Percentiles rank a stretch among this genome's conserved stretches.
Conservation (phyloP, 306 rosid genomes). For the Pterocarpus macrocarpus region DNA sequence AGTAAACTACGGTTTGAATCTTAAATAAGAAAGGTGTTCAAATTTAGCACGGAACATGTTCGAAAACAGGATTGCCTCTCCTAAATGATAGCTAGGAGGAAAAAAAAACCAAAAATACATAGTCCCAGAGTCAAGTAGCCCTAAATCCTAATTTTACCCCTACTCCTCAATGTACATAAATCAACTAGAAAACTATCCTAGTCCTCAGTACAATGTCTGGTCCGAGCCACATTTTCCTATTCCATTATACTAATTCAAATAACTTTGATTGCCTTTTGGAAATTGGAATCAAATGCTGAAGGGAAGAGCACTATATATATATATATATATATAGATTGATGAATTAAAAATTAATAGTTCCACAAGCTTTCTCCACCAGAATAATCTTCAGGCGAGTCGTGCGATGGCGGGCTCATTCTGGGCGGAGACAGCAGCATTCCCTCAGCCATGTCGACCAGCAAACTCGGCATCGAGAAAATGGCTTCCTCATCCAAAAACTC, state of each 20-base stretch:
- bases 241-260: background rate
- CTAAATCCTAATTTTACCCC: background rate
- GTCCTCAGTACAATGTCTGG: background rate
- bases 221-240: background rate
- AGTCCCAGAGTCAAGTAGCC: background rate
- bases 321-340: background rate
- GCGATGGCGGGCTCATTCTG: conserved; percentile 62
- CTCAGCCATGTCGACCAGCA: conserved; percentile 86
- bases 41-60: no score
- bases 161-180: conserved; percentile 4
- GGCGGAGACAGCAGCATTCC: conserved; percentile 97
- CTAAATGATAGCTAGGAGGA: no score
- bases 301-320: background rate
- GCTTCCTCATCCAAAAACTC: conserved; percentile 87
- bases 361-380: conserved; percentile 65
- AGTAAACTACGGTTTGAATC: no score
- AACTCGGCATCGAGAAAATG: conserved; percentile 82
- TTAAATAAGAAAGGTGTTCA: no score
- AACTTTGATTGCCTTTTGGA: background rate
- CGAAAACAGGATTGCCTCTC: no score
- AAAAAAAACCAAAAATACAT: no score
- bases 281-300: background rate
- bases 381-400: conserved; percentile 54
- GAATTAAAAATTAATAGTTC: conserved; percentile 53
- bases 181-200: background rate